These are phyloP conservation scores for Phytopythium montanum DNA, from an alignment of 352 stramenopile species.

Conservation along the genomic window DNA sequence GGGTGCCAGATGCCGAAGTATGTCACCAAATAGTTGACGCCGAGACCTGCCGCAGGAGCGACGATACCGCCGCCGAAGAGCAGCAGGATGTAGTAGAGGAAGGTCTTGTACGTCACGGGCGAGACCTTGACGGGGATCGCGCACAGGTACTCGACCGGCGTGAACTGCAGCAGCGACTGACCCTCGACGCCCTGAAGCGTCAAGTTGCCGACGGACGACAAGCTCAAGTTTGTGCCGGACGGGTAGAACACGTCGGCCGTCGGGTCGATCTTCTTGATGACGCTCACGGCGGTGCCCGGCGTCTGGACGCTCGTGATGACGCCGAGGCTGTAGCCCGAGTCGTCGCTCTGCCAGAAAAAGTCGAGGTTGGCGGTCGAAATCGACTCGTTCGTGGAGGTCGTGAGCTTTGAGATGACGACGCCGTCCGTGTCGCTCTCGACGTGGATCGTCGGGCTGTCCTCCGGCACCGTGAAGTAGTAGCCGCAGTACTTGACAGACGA, in stretches of 20 bases:
- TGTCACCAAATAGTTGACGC: conserved; percentile 76
- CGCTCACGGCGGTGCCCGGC: conserved; percentile 46
- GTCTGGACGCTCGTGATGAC: conserved; percentile 64
- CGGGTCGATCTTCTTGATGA: conserved; percentile 61
- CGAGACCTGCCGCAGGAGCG: conserved; percentile 53
- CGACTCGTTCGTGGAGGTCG: conserved; percentile 33
- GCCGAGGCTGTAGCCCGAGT: conserved; percentile 51
- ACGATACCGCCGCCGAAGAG: conserved; percentile 75
- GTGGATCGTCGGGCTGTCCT: conserved; percentile 39
- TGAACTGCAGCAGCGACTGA: conserved; percentile 42
- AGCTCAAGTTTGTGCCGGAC: conserved; percentile 21
- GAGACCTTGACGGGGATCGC: conserved; percentile 57
- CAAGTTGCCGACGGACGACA: conserved; percentile 40
- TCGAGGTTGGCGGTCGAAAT: conserved; percentile 40
- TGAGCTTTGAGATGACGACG: conserved; percentile 50
- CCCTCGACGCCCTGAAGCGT: conserved; percentile 46
- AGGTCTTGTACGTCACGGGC: conserved; percentile 46
- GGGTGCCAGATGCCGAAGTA: conserved; percentile 81
- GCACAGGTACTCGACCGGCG: conserved; percentile 47
- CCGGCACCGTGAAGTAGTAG: conserved; percentile 64
- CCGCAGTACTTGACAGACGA: conserved; percentile 54
- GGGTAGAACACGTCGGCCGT: conserved; percentile 48
- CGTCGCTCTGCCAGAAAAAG: conserved; percentile 69
- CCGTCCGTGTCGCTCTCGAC: conserved; percentile 27
- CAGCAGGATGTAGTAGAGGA: conserved; percentile 64